Percentiles rank a stretch among this genome's conserved stretches.
These are phyloP conservation scores for Glycine tomentella DNA, from an alignment of 306 rosid genomes.

Conservation along the genomic window DNA sequence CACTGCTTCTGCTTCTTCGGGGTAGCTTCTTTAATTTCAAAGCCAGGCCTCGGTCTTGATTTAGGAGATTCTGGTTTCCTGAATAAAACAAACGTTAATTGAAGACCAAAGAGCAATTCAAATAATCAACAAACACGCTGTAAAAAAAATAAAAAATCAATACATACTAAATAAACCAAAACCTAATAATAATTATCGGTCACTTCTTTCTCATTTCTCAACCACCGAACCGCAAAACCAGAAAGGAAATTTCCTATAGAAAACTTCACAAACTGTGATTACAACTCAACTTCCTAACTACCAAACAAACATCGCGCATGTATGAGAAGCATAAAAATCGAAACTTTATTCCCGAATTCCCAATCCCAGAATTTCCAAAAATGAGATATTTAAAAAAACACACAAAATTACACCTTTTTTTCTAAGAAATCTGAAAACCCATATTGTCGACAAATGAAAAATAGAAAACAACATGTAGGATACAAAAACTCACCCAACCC, in stretches of 20 bases:
- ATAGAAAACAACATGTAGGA: background rate
- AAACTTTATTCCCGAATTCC: background rate
- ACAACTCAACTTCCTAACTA: slow-evolving; percentile 32
- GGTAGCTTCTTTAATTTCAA: slow-evolving; percentile 81
- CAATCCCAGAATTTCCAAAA: slow-evolving; percentile 33
- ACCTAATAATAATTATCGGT: slow-evolving; percentile 9
- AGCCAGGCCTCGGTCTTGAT: slow-evolving; percentile 70
- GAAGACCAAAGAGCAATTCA: slow-evolving; percentile 20
- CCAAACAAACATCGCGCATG: background rate
- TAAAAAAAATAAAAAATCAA: background rate
- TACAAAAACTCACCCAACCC: slow-evolving; percentile 70
- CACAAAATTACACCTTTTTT: background rate
- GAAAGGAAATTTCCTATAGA: slow-evolving; percentile 16
- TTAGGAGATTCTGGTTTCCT: slow-evolving; percentile 97
- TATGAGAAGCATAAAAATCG: background rate
- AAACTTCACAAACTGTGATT: background rate
- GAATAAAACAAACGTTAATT: slow-evolving; percentile 45
- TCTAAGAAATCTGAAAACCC: slow-evolving; percentile 12
- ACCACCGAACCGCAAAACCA: slow-evolving; percentile 10
- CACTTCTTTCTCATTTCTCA: slow-evolving; percentile 44
- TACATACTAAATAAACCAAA: slow-evolving; percentile 30
- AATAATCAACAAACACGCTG: slow-evolving; percentile 10
- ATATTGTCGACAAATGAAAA: background rate
- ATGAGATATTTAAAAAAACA: slow-evolving; percentile 6
- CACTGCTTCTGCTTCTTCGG: slow-evolving; percentile 98